phyloP scores from a whole-genome alignment of 305 asterid species.

The Coffea humblotiana region DNA sequence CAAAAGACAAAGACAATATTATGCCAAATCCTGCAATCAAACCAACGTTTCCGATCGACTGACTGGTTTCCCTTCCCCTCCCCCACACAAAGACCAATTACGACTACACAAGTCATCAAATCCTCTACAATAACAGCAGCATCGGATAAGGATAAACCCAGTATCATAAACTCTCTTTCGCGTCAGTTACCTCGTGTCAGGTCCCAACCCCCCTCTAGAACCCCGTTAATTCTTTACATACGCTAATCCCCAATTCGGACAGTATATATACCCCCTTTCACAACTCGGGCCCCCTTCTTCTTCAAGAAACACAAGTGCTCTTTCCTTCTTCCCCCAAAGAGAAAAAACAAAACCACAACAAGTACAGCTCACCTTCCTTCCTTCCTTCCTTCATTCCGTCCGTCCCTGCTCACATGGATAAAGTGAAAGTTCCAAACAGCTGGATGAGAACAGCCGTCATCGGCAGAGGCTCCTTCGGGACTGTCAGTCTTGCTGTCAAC shows the following conservation, averaged over 20 bases:
- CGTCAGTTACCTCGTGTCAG: constrained; percentile 17
- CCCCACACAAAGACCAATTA: background rate
- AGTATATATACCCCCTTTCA: background rate
- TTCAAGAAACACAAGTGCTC: constrained; percentile 1
- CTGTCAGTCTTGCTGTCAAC: constrained; percentile 41
- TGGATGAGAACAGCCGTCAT: constrained; percentile 47
- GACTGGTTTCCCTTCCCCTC: no score
- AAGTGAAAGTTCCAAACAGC: background rate
- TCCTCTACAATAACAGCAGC: background rate
- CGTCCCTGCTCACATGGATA: constrained; percentile 2
- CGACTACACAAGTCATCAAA: background rate
- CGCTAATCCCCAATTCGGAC: background rate
- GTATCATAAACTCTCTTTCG: constrained; percentile 16
- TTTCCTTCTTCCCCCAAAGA: background rate
- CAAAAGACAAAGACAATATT: no score
- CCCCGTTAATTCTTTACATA: background rate
- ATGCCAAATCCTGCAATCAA: no score
- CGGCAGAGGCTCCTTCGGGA: constrained; percentile 55
- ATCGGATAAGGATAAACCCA: constrained; percentile 33
- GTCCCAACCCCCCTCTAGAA: constrained; percentile 16
- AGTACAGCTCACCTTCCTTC: background rate
- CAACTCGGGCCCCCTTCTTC: background rate
- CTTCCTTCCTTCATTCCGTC: no score
- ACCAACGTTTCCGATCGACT: no score
- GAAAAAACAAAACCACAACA: background rate